phyloP scores from a whole-genome alignment of 1,284 basidiomycete genomes.

The Ustilago bromivora region DNA sequence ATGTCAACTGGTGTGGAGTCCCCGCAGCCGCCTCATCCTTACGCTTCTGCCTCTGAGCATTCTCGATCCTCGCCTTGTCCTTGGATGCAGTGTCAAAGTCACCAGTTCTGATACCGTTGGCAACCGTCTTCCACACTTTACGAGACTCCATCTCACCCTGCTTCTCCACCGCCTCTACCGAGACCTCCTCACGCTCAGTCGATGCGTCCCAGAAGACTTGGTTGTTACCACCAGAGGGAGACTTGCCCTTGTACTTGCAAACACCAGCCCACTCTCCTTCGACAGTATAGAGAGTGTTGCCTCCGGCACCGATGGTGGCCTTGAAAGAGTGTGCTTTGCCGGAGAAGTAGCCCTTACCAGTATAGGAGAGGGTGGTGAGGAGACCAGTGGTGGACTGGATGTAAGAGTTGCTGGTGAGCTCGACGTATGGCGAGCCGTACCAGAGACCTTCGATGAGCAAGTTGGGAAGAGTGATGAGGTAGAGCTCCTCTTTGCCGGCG shows the following conservation, averaged over 20 bases:
- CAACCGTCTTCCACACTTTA: slow-evolving; percentile 85
- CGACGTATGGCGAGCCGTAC: slow-evolving; percentile 80
- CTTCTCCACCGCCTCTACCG: slow-evolving; percentile 75
- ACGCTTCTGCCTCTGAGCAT: slow-evolving; percentile 89
- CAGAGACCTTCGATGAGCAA: slow-evolving; percentile 71
- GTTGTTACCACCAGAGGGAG: slow-evolving; percentile 59
- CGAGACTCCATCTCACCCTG: slow-evolving; percentile 88
- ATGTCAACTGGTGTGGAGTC: slow-evolving; percentile 76
- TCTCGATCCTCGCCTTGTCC: slow-evolving; percentile 95
- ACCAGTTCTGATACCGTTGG: slow-evolving; percentile 88
- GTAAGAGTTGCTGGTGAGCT: slow-evolving; percentile 84
- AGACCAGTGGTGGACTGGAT: slow-evolving; percentile 85
- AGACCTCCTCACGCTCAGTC: slow-evolving; percentile 78
- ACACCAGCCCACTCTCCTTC: slow-evolving; percentile 90
- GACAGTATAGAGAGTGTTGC: slow-evolving; percentile 74
- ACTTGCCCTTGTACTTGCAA: slow-evolving; percentile 72
- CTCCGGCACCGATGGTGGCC: slow-evolving; percentile 76
- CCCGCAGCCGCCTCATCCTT: slow-evolving; percentile 83
- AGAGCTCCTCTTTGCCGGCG: slow-evolving; percentile 75
- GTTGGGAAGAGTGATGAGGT: slow-evolving; percentile 85
- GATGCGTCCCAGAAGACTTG: slow-evolving; percentile 73
- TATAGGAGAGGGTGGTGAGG: slow-evolving; percentile 79
- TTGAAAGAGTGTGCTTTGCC: slow-evolving; percentile 95
- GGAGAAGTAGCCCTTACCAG: slow-evolving; percentile 91
- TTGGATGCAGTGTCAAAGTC: slow-evolving; percentile 90